Base-by-base conservation (phyloP, 2,329 filamentous ascomycete species). In the Herpomyces periplanetae region DNA sequence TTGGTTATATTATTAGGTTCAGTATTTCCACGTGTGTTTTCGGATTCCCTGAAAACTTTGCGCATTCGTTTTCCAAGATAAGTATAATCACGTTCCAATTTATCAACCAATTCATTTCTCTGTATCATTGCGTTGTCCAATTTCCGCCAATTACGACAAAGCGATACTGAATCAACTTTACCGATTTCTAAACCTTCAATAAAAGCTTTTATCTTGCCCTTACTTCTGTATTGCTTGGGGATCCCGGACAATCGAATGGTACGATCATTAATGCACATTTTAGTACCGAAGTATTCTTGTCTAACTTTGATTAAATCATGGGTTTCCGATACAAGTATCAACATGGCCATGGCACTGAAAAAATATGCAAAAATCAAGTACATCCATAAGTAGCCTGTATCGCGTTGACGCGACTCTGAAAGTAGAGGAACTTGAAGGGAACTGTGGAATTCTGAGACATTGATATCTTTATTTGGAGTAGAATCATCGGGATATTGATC, bases 291-390 rank as follows among this genome's bases (percentile, higher is more conserved):
- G 33, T 88, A 96, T 23, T 71, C 58, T 36, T 96, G 80, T 10
- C 80, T 50, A 12, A 75, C 52, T 22, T 60, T 53, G 26, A 91
- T 84, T 20, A 96, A 62, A 23, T 58, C 62, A 27, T 62, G 55
- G 0, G 80, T 91, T 38, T 87, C 62, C 16, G 51, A 50, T 23
- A 75, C 56, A 30, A 91, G 57, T 28, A 75, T 52, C 34, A 73
- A 85, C 6, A 88, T 43, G 0, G 66, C 64, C 16, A 91, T 40
- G 2, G 45, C 54, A 4, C 63, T 75, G 36, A 91, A 96, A 19
- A 91, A 48, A 41, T 88, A 96, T 1, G 71, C 66, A 30, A 96
- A 96, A n/a, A 65, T 46, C 7, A 87, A 52, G 32, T 91, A 88
- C 31, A 75, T 65, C 71, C 75, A 88, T 2, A 88, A 42, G 30